phyloP scores from a whole-genome alignment of 108 stramenopile species.

The Nitzschia inconspicua region DNA sequence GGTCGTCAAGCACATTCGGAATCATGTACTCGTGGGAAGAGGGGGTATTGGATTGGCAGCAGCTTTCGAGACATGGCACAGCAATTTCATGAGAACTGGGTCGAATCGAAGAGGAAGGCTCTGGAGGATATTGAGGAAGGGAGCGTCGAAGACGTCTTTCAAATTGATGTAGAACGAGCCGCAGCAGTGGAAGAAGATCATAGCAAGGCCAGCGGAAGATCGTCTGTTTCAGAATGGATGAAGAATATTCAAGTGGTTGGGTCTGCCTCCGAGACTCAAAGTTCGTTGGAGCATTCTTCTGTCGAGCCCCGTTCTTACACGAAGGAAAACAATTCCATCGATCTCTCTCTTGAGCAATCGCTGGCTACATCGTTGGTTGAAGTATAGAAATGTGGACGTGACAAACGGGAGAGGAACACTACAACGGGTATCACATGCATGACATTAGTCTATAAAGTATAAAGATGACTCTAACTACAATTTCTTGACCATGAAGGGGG shows the following conservation, averaged over 20 bases:
- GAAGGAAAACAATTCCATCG: constrained; percentile 5
- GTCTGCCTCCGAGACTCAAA: constrained; percentile 10
- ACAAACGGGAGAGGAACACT: too few species aligned
- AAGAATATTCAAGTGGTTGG: constrained; percentile 36
- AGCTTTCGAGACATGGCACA: background rate
- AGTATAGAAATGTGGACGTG: background rate
- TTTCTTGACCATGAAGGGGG: constrained; percentile 35
- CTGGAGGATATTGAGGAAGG: constrained; percentile 16
- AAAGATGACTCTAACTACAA: constrained; percentile 8
- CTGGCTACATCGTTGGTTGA: constrained; percentile 25
- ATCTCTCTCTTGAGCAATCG: constrained; percentile 21
- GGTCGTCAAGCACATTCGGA: background rate
- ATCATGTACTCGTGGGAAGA: too few species aligned
- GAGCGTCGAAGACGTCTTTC: constrained; percentile 21
- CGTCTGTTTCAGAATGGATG: constrained; percentile 45
- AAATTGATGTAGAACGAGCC: constrained; percentile 17
- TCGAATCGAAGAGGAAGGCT: constrained; percentile 11
- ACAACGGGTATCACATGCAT: background rate
- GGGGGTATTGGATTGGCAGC: background rate
- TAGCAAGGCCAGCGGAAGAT: constrained; percentile 10
- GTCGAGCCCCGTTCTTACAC: constrained; percentile 1
- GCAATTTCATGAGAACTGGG: constrained; percentile 20
- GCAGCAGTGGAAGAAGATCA: constrained; percentile 7
- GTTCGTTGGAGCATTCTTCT: constrained; percentile 11
- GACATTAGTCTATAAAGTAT: background rate